Conservation (phyloP, 2,329 filamentous ascomycete genomes). For the Rachicladosporium sp. region DNA sequence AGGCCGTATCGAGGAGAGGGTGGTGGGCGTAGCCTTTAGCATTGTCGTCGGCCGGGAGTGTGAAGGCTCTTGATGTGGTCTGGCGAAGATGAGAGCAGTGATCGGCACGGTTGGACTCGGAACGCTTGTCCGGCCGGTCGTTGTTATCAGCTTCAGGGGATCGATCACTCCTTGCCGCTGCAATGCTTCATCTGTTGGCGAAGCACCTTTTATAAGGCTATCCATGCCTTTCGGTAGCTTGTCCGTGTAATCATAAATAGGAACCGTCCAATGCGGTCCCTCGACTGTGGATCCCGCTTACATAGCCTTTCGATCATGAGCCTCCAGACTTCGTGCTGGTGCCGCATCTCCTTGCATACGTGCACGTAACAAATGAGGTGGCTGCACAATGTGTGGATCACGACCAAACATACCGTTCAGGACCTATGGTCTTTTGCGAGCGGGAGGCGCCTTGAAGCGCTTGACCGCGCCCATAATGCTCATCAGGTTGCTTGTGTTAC, state of each 20-base stretch:
- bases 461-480: constrained; percentile 86
- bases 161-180: too few species aligned
- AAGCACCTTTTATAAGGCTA: constrained; percentile 1
- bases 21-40: constrained; percentile 53
- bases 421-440: constrained; percentile 40
- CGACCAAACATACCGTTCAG: constrained; percentile 49
- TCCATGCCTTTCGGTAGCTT: constrained; percentile 16
- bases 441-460: constrained; percentile 68
- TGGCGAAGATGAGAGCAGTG: too few species aligned
- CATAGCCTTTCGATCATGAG: constrained; percentile 37
- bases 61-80: too few species aligned
- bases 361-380: constrained; percentile 42
- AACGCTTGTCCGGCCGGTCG: too few species aligned
- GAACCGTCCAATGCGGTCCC: constrained; percentile 40
- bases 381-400: constrained; percentile 45
- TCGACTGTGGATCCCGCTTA: constrained; percentile 40
- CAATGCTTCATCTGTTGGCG: neutral
- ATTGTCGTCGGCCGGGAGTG: constrained; percentile 18
- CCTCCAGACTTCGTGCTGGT: constrained; percentile 36
- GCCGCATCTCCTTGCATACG: constrained; percentile 18
- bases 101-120: too few species aligned
- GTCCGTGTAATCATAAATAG: constrained; percentile 16
- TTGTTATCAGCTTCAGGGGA: too few species aligned
- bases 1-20: constrained; percentile 51
- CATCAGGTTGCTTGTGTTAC: constrained; percentile 74